These are phyloP conservation scores for Lactifluus volemus DNA, from an alignment of 768 basidiomycete genomes.

Conservation along the genomic window DNA sequence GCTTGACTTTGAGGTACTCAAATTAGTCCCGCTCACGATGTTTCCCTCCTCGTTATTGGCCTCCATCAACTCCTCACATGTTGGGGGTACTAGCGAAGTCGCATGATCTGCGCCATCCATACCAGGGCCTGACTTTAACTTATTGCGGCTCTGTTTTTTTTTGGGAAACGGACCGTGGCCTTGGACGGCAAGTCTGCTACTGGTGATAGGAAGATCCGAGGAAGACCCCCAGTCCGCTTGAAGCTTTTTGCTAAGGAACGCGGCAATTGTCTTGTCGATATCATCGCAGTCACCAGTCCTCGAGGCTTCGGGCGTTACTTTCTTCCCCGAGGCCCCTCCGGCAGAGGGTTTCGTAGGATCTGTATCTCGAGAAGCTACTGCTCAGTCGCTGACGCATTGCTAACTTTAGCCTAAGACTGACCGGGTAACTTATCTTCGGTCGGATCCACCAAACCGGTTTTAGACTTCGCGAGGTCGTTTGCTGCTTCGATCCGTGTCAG, in stretches of 20 bases:
- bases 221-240: neutral
- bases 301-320: neutral
- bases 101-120: neutral
- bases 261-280: slow-evolving; percentile 12
- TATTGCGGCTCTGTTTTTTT: neutral
- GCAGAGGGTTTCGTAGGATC: neutral
- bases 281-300: neutral
- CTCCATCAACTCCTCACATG: neutral
- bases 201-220: neutral
- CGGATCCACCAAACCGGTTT: neutral
- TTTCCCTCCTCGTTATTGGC: neutral
- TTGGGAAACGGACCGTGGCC: neutral
- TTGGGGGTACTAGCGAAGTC: neutral
- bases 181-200: neutral
- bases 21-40: neutral
- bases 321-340: neutral
- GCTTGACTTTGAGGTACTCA: neutral
- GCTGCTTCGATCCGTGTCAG: neutral
- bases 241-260: slow-evolving; percentile 3
- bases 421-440: neutral
- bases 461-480: neutral
- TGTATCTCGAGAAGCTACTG: neutral
- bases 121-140: neutral
- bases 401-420: slow-evolving; percentile 2
- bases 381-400: neutral